phyloP scores from a whole-genome alignment of 1,284 basidiomycete genomes.

The Ganoderma multipileum region DNA sequence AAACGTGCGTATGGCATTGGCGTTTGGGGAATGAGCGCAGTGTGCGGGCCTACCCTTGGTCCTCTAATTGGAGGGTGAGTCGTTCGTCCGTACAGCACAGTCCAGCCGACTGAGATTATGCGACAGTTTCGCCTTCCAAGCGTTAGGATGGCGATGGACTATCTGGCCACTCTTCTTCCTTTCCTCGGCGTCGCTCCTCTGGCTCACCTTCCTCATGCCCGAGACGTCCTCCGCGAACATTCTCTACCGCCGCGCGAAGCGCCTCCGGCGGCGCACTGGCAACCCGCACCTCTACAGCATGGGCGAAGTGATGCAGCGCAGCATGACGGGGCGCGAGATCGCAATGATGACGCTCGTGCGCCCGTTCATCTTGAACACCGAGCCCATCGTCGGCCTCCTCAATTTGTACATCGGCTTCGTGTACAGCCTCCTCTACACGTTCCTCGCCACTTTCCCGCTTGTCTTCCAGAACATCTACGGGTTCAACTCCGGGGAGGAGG shows the following conservation, averaged over 20 bases:
- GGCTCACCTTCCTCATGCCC: constrained; percentile 55
- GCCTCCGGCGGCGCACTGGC: constrained; percentile 40
- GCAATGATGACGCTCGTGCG: constrained; percentile 43
- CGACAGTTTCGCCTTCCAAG: constrained; percentile 45
- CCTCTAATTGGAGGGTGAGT: constrained; percentile 51
- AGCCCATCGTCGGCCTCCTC: constrained; percentile 49
- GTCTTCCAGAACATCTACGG: constrained; percentile 43
- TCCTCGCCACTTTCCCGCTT: constrained; percentile 43
- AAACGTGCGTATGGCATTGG: constrained; percentile 63
- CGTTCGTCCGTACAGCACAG: not conserved
- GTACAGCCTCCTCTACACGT: constrained; percentile 45
- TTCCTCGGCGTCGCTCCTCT: constrained; percentile 45
- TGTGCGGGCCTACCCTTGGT: constrained; percentile 51
- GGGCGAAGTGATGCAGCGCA: constrained; percentile 38
- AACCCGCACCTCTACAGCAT: constrained; percentile 36
- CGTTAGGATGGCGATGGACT: constrained; percentile 55
- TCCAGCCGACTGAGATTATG: not conserved
- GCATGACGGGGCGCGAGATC: constrained; percentile 32
- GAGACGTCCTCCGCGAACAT: constrained; percentile 56
- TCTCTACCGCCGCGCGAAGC: constrained; percentile 43
- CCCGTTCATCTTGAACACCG: constrained; percentile 49
- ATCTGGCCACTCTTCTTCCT: constrained; percentile 64
- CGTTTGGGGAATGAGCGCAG: constrained; percentile 63
- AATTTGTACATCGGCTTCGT: constrained; percentile 53
- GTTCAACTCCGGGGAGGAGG: constrained; percentile 45